Conservation (phyloP, 345 rosid species). For the Hibiscus trionum region DNA sequence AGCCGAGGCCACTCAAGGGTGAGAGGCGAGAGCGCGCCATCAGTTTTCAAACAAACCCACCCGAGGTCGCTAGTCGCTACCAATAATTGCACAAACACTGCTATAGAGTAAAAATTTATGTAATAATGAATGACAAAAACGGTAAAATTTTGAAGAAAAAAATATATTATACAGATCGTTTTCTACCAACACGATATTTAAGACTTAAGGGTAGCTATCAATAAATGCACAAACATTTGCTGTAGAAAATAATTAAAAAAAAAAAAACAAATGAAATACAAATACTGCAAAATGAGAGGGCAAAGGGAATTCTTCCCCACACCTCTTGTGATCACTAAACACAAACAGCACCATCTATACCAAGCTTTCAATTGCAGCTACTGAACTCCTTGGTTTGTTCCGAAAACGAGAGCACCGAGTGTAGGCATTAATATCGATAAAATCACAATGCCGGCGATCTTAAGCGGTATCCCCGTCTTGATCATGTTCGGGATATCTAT, state of each 20-base stretch:
- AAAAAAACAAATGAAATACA: background rate
- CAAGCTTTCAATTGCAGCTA: constrained; percentile 2
- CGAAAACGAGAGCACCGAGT: constrained; percentile 52
- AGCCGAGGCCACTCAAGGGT: too few relatives aligned
- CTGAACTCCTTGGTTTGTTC: constrained; percentile 27
- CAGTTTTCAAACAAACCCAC: too few relatives aligned
- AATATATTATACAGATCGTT: too few relatives aligned
- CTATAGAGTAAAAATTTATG: too few relatives aligned
- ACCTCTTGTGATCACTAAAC: background rate
- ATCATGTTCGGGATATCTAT: constrained; percentile 70
- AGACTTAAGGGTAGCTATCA: too few relatives aligned
- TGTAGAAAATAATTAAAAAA: background rate
- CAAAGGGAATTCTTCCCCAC: background rate
- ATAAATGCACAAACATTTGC: background rate
- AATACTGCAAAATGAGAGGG: background rate
- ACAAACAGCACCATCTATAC: too few relatives aligned
- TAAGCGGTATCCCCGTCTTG: constrained; percentile 74
- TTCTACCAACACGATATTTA: too few relatives aligned
- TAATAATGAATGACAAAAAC: too few relatives aligned
- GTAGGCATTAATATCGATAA: constrained; percentile 74
- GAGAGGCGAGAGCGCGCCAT: too few relatives aligned
- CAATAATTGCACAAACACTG: too few relatives aligned
- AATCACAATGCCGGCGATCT: constrained; percentile 38
- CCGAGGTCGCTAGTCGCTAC: too few relatives aligned
- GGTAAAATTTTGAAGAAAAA: too few relatives aligned